phyloP scores from a whole-genome alignment of 495 filamentous ascomycete genomes.

The Hypoxylon crocopeplum region DNA sequence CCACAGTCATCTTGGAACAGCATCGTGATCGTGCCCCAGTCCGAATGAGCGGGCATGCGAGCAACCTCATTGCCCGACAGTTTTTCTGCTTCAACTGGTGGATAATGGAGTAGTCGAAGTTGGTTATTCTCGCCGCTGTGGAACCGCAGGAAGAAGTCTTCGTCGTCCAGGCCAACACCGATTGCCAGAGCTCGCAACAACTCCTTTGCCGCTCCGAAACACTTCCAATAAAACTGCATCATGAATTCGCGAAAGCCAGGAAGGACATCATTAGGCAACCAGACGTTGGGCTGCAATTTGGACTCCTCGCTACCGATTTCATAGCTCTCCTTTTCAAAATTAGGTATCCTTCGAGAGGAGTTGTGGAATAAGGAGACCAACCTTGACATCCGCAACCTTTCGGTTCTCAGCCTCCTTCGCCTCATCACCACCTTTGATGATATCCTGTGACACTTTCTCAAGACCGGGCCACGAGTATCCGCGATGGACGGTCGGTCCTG shows the following conservation, averaged over 20 bases:
- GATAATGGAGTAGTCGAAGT: constrained; percentile 71
- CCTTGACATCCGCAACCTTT: constrained; percentile 54
- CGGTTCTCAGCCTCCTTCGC: constrained; percentile 38
- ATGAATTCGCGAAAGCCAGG: constrained; percentile 68
- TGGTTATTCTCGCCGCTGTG: constrained; percentile 68
- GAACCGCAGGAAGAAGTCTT: constrained; percentile 58
- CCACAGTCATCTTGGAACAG: constrained; percentile 60
- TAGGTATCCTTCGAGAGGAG: neutral
- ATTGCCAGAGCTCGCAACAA: constrained; percentile 60
- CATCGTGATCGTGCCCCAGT: constrained; percentile 59
- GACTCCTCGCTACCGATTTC: constrained; percentile 69
- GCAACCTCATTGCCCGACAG: constrained; percentile 52
- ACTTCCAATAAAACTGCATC: constrained; percentile 63
- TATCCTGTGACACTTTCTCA: constrained; percentile 69
- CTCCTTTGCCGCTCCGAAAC: constrained; percentile 52
- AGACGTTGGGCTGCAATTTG: constrained; percentile 66
- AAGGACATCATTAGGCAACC: constrained; percentile 63
- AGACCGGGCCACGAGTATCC: constrained; percentile 71
- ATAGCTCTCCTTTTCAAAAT: constrained; percentile 62
- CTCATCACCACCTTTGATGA: constrained; percentile 57
- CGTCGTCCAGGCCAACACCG: constrained; percentile 59
- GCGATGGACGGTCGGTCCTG: constrained; percentile 54
- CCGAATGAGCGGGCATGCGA: constrained; percentile 62
- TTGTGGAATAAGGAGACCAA: constrained; percentile 1
- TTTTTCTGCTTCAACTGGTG: constrained; percentile 59